Conservation (phyloP, 2,329 filamentous ascomycete genomes). For the Fusarium falciforme region DNA sequence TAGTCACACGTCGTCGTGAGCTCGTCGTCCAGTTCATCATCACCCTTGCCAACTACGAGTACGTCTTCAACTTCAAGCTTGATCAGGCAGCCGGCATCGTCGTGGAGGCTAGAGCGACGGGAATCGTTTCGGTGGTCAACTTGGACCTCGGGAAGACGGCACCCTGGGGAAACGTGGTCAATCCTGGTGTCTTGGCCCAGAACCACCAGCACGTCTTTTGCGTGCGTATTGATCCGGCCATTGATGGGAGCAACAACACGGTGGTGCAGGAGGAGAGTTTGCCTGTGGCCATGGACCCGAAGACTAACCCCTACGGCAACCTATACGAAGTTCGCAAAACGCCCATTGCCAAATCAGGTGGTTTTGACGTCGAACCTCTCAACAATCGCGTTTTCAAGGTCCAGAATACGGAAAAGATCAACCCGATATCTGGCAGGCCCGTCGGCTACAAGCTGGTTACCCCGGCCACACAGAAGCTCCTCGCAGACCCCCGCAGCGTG, state of each 20-base stretch:
- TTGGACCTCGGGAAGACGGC: conserved; percentile 66
- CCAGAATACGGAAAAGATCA: conserved; percentile 56
- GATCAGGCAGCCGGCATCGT: conserved; percentile 71
- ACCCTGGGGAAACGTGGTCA: conserved; percentile 71
- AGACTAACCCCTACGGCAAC: conserved; percentile 62
- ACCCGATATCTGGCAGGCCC: conserved; percentile 57
- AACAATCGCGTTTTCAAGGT: conserved; percentile 64
- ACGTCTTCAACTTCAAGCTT: conserved; percentile 65
- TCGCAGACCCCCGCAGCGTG: conserved; percentile 54
- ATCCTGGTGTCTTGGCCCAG: conserved; percentile 72
- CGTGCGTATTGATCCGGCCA: conserved; percentile 72
- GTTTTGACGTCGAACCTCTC: conserved; percentile 61
- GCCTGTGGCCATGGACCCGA: conserved; percentile 55
- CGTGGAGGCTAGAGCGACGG: conserved; percentile 73
- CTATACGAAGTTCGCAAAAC: conserved; percentile 57
- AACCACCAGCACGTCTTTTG: conserved; percentile 79
- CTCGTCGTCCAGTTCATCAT: conserved; percentile 76
- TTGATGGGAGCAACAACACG: conserved; percentile 70
- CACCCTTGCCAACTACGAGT: conserved; percentile 79
- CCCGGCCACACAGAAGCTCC: conserved; percentile 51
- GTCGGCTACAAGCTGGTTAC: conserved; percentile 62
- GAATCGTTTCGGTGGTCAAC: conserved; percentile 70
- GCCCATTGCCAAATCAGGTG: conserved; percentile 55
- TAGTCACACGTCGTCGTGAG: conserved; percentile 69
- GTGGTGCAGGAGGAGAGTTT: conserved; percentile 57